Percentiles rank a stretch among this genome's conserved stretches.
Conservation (phyloP, 116 monocot species). For the Iris pallida region DNA sequence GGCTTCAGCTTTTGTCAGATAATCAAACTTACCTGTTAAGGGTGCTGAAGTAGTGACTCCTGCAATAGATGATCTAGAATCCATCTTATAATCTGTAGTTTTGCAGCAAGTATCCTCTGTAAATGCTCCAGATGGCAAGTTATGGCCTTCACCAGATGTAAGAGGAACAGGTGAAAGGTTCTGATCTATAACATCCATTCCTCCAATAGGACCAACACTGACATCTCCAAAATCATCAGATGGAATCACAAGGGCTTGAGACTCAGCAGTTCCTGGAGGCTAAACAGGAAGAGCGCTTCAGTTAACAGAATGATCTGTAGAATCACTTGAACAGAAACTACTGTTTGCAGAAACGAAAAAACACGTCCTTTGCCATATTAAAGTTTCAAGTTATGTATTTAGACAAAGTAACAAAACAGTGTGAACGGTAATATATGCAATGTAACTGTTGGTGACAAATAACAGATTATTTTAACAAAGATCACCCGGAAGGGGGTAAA, state of each 20-base stretch:
- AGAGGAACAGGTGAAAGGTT: conserved; percentile 47
- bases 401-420: no score
- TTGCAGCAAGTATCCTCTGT: conserved; percentile 34
- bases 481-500: no score
- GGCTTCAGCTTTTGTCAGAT: conserved; percentile 80
- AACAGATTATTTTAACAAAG: no score
- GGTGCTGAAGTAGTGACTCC: conserved; percentile 24
- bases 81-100: conserved; percentile 30
- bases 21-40: conserved; percentile 46
- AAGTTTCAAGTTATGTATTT: no score
- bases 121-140: conserved; percentile 19
- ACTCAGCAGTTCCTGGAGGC: conserved; percentile 92
- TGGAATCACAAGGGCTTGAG: conserved; percentile 51
- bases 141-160: conserved; percentile 55
- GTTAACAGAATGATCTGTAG: no score
- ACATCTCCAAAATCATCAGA: conserved; percentile 54
- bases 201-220: conserved; percentile 43
- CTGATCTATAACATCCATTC: conserved; percentile 55
- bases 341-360: no score
- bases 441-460: no score
- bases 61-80: conserved; percentile 30
- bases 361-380: no score
- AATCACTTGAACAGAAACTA: no score
- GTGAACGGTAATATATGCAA: no score
- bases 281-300: conserved; percentile 13